Conservation (phyloP, 495 filamentous ascomycete species). For the Xylaria grammica region DNA sequence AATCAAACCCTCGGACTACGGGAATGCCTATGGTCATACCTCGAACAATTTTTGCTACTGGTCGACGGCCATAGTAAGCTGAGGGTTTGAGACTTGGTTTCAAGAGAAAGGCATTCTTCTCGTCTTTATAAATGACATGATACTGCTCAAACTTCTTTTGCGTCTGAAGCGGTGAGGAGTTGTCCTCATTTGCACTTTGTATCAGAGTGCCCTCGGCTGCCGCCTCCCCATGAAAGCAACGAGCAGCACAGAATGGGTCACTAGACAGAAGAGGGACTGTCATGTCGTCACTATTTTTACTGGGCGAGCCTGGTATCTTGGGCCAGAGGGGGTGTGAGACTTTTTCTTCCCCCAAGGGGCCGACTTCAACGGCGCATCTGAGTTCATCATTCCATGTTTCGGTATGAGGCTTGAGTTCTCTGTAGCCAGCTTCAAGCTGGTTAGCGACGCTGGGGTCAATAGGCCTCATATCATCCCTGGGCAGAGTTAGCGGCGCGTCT, state of each 20-base stretch:
- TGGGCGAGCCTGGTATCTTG: constrained; percentile 49
- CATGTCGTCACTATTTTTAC: constrained; percentile 38
- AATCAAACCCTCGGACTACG: constrained; percentile 86
- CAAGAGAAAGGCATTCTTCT: constrained; percentile 74
- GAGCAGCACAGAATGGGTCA: constrained; percentile 59
- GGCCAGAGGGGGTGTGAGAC: constrained; percentile 83
- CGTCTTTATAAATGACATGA: constrained; percentile 83
- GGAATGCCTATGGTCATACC: constrained; percentile 81
- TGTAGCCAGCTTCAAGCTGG: constrained; percentile 86
- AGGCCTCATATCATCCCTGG: constrained; percentile 81
- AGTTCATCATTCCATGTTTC: constrained; percentile 94
- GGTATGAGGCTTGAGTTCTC: constrained; percentile 85
- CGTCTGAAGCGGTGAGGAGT: constrained; percentile 35
- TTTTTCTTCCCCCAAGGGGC: constrained; percentile 88
- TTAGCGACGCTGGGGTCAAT: constrained; percentile 90
- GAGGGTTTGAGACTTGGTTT: constrained; percentile 82
- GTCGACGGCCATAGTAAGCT: constrained; percentile 74
- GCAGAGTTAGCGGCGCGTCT: constrained; percentile 19
- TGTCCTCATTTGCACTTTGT: constrained; percentile 45
- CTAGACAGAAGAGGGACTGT: constrained; percentile 56
- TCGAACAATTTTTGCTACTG: constrained; percentile 83
- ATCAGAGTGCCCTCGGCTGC: constrained; percentile 56
- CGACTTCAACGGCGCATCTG: constrained; percentile 87
- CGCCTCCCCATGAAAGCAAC: constrained; percentile 60
- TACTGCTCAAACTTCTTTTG: constrained; percentile 64